Evolutionary conservation across 805 yeast genomes (phyloP).

Genomic region (Ogataea pini): DNA sequence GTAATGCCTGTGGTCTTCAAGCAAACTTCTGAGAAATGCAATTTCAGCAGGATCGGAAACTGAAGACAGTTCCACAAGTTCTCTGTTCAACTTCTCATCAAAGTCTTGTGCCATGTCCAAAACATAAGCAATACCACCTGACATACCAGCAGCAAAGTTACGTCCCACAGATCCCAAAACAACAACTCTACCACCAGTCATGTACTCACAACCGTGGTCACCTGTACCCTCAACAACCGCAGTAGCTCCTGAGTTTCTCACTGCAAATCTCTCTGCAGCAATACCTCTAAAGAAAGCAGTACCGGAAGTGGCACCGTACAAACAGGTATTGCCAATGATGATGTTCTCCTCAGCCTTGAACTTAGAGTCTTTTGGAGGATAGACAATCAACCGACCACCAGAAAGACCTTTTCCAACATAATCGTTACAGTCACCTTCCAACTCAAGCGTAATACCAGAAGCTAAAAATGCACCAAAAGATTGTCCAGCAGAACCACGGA

Average conservation of each 20-base stretch:
- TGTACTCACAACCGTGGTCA: conserved; percentile 98
- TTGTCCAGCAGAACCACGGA: conserved; percentile 95
- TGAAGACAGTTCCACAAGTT: conserved; percentile 75
- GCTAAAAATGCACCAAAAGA: conserved; percentile 98
- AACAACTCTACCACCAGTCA: conserved; percentile 99
- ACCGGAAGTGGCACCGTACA: conserved; percentile 98
- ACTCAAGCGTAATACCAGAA: conserved; percentile 90
- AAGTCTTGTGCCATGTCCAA: conserved; percentile 94
- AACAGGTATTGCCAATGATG: conserved; percentile 94
- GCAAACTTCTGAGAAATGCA: conserved; percentile 88
- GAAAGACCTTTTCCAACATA: conserved; percentile 97
- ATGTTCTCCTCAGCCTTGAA: conserved; percentile 96
- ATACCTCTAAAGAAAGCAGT: conserved; percentile 92
- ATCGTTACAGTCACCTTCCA: conserved; percentile 97
- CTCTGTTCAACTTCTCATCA: conserved; percentile 71
- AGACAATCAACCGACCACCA: conserved; percentile 91
- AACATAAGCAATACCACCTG: conserved; percentile 98
- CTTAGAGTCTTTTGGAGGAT: conserved; percentile 80
- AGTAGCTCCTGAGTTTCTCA: conserved; percentile 97
- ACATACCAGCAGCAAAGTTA: conserved; percentile 96
- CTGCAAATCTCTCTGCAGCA: conserved; percentile 98
- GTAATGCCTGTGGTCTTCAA: conserved; percentile 94
- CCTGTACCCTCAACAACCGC: conserved; percentile 97
- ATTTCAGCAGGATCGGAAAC: conserved; percentile 87
- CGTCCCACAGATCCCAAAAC: conserved; percentile 90